phyloP scores from a whole-genome alignment of 2,329 filamentous ascomycete genomes.

The Scytalidium sp. region DNA sequence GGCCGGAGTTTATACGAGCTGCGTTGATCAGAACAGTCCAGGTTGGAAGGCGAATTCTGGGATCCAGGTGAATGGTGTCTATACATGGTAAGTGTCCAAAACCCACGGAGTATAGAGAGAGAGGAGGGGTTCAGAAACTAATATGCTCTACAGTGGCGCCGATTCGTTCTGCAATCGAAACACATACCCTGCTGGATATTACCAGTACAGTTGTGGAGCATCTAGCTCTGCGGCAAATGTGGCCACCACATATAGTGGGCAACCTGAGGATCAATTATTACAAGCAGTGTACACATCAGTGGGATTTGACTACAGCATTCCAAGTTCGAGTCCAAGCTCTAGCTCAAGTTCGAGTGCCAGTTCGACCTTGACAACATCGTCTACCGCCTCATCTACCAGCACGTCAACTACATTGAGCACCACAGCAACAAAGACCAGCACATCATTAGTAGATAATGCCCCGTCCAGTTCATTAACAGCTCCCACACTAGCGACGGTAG shows the following conservation, averaged over 20 bases:
- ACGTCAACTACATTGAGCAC: background rate
- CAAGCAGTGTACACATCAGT: conserved; percentile 25
- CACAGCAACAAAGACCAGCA: background rate
- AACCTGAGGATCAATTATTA: conserved; percentile 20
- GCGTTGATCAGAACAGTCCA: conserved; percentile 22
- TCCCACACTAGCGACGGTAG: conserved; percentile 3
- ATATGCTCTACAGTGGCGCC: conserved; percentile 18
- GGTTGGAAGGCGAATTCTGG: conserved; percentile 14
- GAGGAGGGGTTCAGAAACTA: background rate
- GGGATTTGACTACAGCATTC: conserved; percentile 10
- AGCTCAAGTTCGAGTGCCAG: background rate
- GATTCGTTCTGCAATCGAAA: conserved; percentile 22
- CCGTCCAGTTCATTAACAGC: background rate
- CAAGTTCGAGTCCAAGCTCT: background rate
- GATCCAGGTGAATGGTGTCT: conserved; percentile 23
- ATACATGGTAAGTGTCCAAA: conserved; percentile 21
- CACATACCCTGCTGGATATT: conserved; percentile 22
- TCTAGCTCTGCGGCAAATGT: conserved; percentile 17
- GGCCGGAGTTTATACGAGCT: conserved; percentile 25
- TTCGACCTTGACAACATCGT: background rate
- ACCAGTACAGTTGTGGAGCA: conserved; percentile 24
- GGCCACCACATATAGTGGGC: conserved; percentile 21
- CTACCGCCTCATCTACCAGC: background rate
- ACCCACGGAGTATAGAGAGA: background rate
- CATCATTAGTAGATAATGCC: no score